Base-by-base conservation (phyloP, 257 asterid species). In the Plectranthus barbatus region DNA sequence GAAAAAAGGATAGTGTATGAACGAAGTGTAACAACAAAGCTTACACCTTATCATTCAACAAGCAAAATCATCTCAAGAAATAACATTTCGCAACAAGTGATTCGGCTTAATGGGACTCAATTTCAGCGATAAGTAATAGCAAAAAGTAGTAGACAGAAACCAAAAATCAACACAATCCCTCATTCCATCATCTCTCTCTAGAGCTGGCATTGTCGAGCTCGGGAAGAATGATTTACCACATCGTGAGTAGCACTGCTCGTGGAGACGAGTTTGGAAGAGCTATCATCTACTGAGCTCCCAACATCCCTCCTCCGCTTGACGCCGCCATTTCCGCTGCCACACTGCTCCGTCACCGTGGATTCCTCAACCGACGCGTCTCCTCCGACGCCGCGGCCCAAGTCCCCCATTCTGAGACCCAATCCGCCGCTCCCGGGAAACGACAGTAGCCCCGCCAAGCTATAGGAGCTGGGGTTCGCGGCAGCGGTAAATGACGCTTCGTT, bases 261-360 rank as follows among this genome's bases (percentile, higher is more conserved):
- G 37, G 86, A 76, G 54, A 68, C 87, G 53, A 74, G 64, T 70
- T 81, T 82, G 51, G 80, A 66, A 17, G 80, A 60, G 29, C 74
- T 80, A 18, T 80, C 91, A 9, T 74, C 83, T 33, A 51, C 49
- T 26, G 69, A 83, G 73, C 62, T 72, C 66, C 68, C 60, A 54
- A 54, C 80, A 74, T 77, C 81, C 75, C 86, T 70, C 68, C 57
- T 76, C 76, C 87, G 74, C 82, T 72, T 83, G 21, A 63, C 74
- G 17, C 78, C 81, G 29, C 77, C 81, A 26, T 37, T 76, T 53
- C 68, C 77, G 21, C 79, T 77, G 60, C 79, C 82, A 64, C 84
- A 77, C 68, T 72, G 92, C 66, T 86, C 89, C 64, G 97, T 91
- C 52, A 82, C 76, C 53, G 90, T 86, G 58, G 98, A 86, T 71